Conservation (phyloP, 768 basidiomycete genomes). For the Rhodotorula kratochvilovae region DNA sequence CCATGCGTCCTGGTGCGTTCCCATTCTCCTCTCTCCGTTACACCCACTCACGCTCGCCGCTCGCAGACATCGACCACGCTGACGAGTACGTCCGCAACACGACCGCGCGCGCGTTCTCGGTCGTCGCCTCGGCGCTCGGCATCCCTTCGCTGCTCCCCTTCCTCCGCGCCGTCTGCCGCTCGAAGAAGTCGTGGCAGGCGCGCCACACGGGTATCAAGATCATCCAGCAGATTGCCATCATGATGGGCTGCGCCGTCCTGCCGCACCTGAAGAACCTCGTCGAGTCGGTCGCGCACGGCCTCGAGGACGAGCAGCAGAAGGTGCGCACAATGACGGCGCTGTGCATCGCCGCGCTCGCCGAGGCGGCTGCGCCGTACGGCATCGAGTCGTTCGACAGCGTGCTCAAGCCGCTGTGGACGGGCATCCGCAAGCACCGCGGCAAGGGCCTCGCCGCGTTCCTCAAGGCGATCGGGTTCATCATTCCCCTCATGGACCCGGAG, state of each 20-base stretch:
- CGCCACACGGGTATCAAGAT: slow-evolving; percentile 99
- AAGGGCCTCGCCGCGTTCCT: slow-evolving; percentile 92
- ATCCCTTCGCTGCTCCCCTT: slow-evolving; percentile 97
- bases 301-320: slow-evolving; percentile 92
- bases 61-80: slow-evolving; percentile 86
- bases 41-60: not conserved
- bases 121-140: slow-evolving; percentile 90
- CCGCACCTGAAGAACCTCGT: slow-evolving; percentile 95
- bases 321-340: slow-evolving; percentile 94
- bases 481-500: slow-evolving; percentile 99
- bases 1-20: slow-evolving; percentile 75
- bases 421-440: slow-evolving; percentile 89
- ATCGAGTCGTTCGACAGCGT: slow-evolving; percentile 99
- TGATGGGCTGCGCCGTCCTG: slow-evolving; percentile 99
- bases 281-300: slow-evolving; percentile 86
- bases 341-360: slow-evolving; percentile 85
- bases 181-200: slow-evolving; percentile 99
- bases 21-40: not conserved
- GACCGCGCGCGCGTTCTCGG: slow-evolving; percentile 88
- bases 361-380: slow-evolving; percentile 96
- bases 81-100: slow-evolving; percentile 99
- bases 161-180: slow-evolving; percentile 95
- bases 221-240: slow-evolving; percentile 98
- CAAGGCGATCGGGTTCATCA: slow-evolving; percentile 98
- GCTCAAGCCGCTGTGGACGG: slow-evolving; percentile 86